Evolutionary conservation across 2,329 filamentous ascomycete species (phyloP).

Genomic region (Diplodia sapinea): DNA sequence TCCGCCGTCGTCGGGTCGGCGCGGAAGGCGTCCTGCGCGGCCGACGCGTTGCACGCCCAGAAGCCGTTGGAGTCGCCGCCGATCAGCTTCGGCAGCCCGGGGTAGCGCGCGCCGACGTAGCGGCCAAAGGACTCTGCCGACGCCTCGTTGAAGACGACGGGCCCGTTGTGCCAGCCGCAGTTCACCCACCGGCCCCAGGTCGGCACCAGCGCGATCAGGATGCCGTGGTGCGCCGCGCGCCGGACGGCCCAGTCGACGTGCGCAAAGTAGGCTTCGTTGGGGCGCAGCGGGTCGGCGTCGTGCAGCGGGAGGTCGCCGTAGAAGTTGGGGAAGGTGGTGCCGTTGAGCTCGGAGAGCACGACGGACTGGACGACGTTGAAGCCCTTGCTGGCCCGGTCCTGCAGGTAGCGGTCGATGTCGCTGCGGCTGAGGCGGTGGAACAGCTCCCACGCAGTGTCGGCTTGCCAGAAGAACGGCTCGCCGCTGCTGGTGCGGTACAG

Average conservation of each 20-base stretch:
- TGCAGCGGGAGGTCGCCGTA: slow-evolving; percentile 9
- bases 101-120: slow-evolving; percentile 2
- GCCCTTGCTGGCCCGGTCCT: slow-evolving; percentile 12
- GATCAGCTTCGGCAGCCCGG: slow-evolving; percentile 14
- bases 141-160: slow-evolving; percentile 10
- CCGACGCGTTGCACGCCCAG: slow-evolving; percentile 8
- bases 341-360: slow-evolving; percentile 10
- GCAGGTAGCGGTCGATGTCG: slow-evolving; percentile 12
- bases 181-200: slow-evolving; percentile 23
- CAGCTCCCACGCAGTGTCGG: slow-evolving; percentile 19
- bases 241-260: slow-evolving; percentile 14
- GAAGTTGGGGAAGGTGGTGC: slow-evolving; percentile 17
- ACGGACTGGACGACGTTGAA: slow-evolving; percentile 25
- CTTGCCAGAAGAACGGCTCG: slow-evolving; percentile 15
- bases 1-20: not conserved
- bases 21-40: not conserved
- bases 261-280: slow-evolving; percentile 1
- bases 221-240: slow-evolving; percentile 11
- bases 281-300: slow-evolving; percentile 3
- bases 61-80: slow-evolving; percentile 15
- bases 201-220: slow-evolving; percentile 19
- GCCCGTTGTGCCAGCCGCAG: slow-evolving; percentile 7
- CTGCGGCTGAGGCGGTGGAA: slow-evolving; percentile 26
- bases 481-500: slow-evolving; percentile 12
- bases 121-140: not conserved